Evolutionary conservation across 345 rosid genomes (phyloP).

Genomic region (Trapa incisa): DNA sequence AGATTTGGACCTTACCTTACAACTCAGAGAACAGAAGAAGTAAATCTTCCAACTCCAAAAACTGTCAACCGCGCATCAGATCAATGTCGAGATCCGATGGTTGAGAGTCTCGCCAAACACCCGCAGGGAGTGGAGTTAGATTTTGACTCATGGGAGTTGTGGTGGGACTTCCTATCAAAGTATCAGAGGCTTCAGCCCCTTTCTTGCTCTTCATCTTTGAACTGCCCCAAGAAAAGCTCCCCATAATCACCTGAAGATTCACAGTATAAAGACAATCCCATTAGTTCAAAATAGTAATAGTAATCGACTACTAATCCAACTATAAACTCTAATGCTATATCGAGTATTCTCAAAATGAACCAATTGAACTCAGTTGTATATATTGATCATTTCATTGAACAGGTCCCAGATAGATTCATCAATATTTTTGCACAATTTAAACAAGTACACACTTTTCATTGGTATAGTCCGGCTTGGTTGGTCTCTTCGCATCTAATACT

Average conservation of each 20-base stretch:
- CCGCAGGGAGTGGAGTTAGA: constrained; percentile 42
- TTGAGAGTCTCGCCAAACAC: constrained; percentile 69
- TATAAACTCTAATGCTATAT: no score
- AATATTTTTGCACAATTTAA: no score
- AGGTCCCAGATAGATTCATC: no score
- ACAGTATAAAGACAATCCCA: neutral
- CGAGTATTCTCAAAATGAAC: no score
- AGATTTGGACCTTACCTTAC: neutral
- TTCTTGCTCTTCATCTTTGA: constrained; percentile 66
- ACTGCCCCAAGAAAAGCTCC: constrained; percentile 81
- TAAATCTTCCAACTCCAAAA: neutral
- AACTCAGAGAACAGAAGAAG: constrained; percentile 12
- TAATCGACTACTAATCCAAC: neutral
- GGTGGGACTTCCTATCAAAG: neutral
- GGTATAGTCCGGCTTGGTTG: no score
- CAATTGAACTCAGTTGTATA: no score
- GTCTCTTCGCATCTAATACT: no score
- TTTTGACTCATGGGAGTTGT: constrained; percentile 40
- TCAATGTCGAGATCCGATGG: constrained; percentile 76
- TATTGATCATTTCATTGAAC: neutral
- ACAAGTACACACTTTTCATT: no score
- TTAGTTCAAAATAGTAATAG: neutral
- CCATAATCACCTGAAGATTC: constrained; percentile 56
- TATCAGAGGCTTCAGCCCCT: constrained; percentile 28
- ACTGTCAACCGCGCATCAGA: constrained; percentile 71